Evolutionary conservation across 2,329 filamentous ascomycete genomes (phyloP).

Genomic region (Diaporthe destruens): DNA sequence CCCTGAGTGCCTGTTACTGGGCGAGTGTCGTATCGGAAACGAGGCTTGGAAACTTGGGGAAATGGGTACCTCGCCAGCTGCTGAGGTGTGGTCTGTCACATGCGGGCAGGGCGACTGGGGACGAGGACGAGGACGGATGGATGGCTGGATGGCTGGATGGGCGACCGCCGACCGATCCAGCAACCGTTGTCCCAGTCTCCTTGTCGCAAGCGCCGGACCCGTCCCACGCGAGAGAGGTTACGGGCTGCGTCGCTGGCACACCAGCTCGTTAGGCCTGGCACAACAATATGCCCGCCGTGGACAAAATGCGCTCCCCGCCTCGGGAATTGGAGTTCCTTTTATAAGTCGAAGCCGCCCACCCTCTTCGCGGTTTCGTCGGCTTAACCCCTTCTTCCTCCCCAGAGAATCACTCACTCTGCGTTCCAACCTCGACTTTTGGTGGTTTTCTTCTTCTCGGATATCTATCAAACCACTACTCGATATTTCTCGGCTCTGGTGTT

Average conservation of each 20-base stretch:
- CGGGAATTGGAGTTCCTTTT: constrained; percentile 19
- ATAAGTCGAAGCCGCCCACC: constrained; percentile 36
- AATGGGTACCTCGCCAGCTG: constrained; percentile 25
- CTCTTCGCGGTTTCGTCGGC: constrained; percentile 28
- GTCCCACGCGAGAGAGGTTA: constrained; percentile 13
- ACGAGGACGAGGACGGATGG: not conserved
- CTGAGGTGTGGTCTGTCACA: constrained; percentile 22
- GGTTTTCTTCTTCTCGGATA: not conserved
- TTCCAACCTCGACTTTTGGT: constrained; percentile 4
- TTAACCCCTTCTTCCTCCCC: constrained; percentile 12
- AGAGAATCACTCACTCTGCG: not conserved
- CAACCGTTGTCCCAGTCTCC: constrained; percentile 9
- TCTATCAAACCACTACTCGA: not conserved
- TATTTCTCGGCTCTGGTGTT: not conserved
- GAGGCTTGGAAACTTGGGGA: constrained; percentile 15
- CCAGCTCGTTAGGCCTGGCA: constrained; percentile 7
- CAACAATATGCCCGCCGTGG: constrained; percentile 17
- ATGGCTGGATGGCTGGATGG: not conserved
- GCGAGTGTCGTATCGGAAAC: constrained; percentile 20
- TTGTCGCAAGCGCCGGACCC: constrained; percentile 23
- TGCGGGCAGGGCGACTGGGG: constrained; percentile 5
- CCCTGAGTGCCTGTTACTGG: constrained; percentile 25
- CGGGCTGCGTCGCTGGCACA: constrained; percentile 21
- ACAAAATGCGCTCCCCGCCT: constrained; percentile 12
- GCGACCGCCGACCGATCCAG: constrained; percentile 15